Base-by-base conservation (phyloP, 768 basidiomycete species). In the Calocybe cyanea region DNA sequence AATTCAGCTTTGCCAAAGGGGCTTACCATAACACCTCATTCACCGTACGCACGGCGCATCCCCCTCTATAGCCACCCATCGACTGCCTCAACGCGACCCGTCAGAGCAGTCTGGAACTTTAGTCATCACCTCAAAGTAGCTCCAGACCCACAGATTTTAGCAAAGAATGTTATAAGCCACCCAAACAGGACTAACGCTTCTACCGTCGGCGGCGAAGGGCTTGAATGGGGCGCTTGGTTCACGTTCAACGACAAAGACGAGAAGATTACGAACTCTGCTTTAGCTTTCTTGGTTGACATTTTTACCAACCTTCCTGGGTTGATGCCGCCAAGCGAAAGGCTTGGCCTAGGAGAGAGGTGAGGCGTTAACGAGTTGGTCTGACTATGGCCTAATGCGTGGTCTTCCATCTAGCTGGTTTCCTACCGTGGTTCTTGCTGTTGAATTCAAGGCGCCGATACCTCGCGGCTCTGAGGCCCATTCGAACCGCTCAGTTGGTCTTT, bases 361-460 rank as follows among this genome's bases (percentile, higher is more conserved):
- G 14, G 53, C 38, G 30, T 14, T 15, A 5, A 15, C n/a, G 13
- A 13, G 17, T 14, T 13, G 10, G 17, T 5, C n/a, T 2, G 36
- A 3, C 49, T 19, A 17, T 48, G 31, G 8, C 47, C 41, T 53
- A 17, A 42, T 31, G 30, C n/a, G 7, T 25, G n/a, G 13, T 38
- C 8, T 28, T 28, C 25, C 46, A 38, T 32, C 31, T 42, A 81
- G 79, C 31, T 84, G 82, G 84, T 78, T 66, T 55, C 80, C 82
- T 11, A 86, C 85, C 0, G 68, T 86, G 63, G 69, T 72, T 0
- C 65, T 85, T 48, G 65, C 75, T 1, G 50, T 86, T 18, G 81
- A 85, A 50, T 86, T 83, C 68, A 84, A 82, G 55, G 70, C 71
- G 25, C 76, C 76, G 10, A 70, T 85, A 31, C 78, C 82, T 6